phyloP scores from a whole-genome alignment of 148 eudicot genomes.

The Vaccinium darrowii region DNA sequence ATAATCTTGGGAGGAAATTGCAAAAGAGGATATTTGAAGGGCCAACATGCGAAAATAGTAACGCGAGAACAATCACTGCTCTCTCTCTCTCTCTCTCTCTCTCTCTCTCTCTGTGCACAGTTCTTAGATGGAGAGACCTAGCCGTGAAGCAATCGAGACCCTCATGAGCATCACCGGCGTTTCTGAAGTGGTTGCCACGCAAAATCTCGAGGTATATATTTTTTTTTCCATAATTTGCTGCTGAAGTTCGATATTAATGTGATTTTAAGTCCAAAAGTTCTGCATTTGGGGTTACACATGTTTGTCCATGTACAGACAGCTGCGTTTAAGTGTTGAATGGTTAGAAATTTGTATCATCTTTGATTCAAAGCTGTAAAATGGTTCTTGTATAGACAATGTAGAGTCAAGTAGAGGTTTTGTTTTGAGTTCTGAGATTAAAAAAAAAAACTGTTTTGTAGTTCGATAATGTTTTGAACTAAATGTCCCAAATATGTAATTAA shows the following conservation, averaged over 20 bases:
- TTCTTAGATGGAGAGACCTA: constrained; percentile 48
- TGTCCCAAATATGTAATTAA: neutral
- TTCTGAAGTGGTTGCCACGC: constrained; percentile 53
- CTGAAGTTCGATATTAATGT: neutral
- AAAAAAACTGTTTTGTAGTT: neutral
- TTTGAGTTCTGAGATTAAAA: neutral
- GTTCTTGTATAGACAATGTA: neutral
- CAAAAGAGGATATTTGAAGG: too few relatives aligned
- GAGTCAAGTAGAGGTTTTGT: neutral
- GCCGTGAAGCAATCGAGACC: constrained; percentile 70
- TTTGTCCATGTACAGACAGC: neutral
- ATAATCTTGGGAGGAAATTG: too few relatives aligned
- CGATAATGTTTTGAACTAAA: neutral
- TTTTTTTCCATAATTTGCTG: neutral
- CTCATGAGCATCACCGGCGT: constrained; percentile 80
- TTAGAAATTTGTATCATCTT: neutral
- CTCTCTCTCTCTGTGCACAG: constrained; percentile 2
- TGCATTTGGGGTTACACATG: neutral
- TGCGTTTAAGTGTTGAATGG: constrained; percentile 7
- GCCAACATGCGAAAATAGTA: too few relatives aligned
- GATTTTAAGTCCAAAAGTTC: constrained; percentile 2
- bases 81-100: constrained; percentile 2
- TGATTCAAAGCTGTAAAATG: neutral
- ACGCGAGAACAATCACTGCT: neutral
- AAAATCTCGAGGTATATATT: constrained; percentile 53